Conservation (phyloP, 2,329 filamentous ascomycete species). For the Fonsecaea pedrosoi region DNA sequence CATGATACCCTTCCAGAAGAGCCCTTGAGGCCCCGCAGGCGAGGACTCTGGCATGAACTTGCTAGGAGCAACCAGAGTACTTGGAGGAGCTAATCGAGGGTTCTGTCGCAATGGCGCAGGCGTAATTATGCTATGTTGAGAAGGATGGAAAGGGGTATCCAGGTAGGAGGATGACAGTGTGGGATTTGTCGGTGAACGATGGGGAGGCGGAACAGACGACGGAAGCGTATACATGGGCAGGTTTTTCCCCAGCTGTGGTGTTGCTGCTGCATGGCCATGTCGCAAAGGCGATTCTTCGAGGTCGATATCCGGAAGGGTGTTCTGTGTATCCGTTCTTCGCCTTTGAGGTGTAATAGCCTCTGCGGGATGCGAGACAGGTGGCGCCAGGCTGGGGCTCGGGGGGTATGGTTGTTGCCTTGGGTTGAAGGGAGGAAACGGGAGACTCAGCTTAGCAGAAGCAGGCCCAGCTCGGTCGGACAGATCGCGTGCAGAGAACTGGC, state of each 20-base stretch:
- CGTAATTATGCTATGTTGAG: constrained; percentile 53
- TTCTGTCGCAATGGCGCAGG: constrained; percentile 58
- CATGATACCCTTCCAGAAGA: constrained; percentile 58
- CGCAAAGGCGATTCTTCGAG: constrained; percentile 52
- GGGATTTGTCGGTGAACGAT: constrained; percentile 48
- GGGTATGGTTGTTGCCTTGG: constrained; percentile 29
- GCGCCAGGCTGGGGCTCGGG: constrained; percentile 40
- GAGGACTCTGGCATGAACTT: constrained; percentile 61
- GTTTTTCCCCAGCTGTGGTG: constrained; percentile 38
- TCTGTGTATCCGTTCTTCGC: constrained; percentile 45
- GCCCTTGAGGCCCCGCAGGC: constrained; percentile 47
- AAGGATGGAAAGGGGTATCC: constrained; percentile 51
- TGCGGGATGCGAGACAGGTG: constrained; percentile 49
- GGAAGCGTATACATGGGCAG: constrained; percentile 37
- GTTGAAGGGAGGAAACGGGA: constrained; percentile 35
- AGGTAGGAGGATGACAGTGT: constrained; percentile 58
- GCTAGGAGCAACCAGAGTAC: constrained; percentile 57
- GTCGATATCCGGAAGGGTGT: constrained; percentile 47
- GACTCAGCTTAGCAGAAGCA: constrained; percentile 27
- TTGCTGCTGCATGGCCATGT: constrained; percentile 42
- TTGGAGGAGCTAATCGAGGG: constrained; percentile 56
- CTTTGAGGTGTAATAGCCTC: constrained; percentile 58
- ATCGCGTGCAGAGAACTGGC: constrained; percentile 47
- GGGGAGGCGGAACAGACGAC: constrained; percentile 34
- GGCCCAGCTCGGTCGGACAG: constrained; percentile 20